These are phyloP conservation scores for Chlamydomonas reinhardtii DNA, from an alignment of 163 green algal species.

Conservation along the genomic window DNA sequence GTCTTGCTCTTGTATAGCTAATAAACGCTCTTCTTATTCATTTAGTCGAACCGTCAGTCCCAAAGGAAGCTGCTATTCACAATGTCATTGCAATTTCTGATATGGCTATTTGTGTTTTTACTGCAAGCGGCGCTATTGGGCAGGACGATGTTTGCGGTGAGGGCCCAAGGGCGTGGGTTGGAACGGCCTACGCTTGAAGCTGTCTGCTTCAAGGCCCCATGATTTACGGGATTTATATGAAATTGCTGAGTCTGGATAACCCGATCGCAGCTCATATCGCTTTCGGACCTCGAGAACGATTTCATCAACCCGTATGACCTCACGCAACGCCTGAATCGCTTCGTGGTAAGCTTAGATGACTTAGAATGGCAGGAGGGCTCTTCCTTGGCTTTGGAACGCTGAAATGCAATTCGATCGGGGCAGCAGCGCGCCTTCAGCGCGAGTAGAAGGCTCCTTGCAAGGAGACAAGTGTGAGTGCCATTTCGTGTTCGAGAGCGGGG, in stretches of 20 bases:
- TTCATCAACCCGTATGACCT: constrained; percentile 92
- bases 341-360: constrained; percentile 62
- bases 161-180: too few species aligned
- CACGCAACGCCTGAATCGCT: constrained; percentile 79
- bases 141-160: constrained; percentile 79
- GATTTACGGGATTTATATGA: background rate
- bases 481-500: too few species aligned
- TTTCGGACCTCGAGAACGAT: constrained; percentile 91
- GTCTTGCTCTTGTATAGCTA: too few species aligned
- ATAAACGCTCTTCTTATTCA: too few species aligned
- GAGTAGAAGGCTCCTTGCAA: too few species aligned
- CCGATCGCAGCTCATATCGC: constrained; percentile 76
- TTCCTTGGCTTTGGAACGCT: too few species aligned
- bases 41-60: background rate
- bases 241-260: background rate
- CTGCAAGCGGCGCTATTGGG: constrained; percentile 74
- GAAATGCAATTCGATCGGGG: too few species aligned
- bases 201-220: background rate
- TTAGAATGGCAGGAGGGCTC: too few species aligned
- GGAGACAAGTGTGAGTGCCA: too few species aligned
- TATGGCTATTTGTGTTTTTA: constrained; percentile 83
- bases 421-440: too few species aligned
- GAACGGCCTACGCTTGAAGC: too few species aligned
- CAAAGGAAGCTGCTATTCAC: background rate
- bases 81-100: constrained; percentile 75